Percentiles rank a stretch among this genome's conserved stretches.
These are phyloP conservation scores for Pseudotulostoma volvatum DNA, from an alignment of 495 filamentous ascomycete species.

Conservation along the genomic window DNA sequence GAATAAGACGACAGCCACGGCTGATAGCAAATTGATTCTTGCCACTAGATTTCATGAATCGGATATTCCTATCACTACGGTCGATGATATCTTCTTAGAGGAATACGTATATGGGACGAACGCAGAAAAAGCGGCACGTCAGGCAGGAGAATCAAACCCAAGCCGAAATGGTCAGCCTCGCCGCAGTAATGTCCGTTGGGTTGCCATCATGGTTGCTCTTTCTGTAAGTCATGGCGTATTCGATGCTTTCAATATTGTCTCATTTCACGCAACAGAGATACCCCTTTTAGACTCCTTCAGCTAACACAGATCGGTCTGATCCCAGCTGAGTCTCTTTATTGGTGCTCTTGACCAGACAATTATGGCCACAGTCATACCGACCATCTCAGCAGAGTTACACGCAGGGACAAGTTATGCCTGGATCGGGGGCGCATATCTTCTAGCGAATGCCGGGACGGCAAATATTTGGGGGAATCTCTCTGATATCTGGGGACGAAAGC, in stretches of 20 bases:
- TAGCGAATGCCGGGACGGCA: slow-evolving; percentile 35
- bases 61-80: too few species aligned
- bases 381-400: slow-evolving; percentile 38
- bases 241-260: background rate
- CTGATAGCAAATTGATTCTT: too few species aligned
- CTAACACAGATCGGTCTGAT: background rate
- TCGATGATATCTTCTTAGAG: too few species aligned
- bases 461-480: slow-evolving; percentile 42
- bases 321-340: slow-evolving; percentile 34
- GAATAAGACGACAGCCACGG: too few species aligned
- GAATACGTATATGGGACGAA: too few species aligned
- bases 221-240: slow-evolving; percentile 11
- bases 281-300: too few species aligned
- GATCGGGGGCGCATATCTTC: slow-evolving; percentile 50
- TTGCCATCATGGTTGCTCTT: slow-evolving; percentile 15
- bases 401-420: slow-evolving; percentile 45
- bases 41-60: too few species aligned
- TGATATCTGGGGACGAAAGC: slow-evolving; percentile 47
- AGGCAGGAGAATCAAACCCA: too few species aligned
- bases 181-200: slow-evolving; percentile 10
- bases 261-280: background rate
- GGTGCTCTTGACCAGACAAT: slow-evolving; percentile 48
- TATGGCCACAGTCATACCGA: slow-evolving; percentile 43
- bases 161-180: background rate
- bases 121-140: too few species aligned